Base-by-base conservation (phyloP, 2,329 filamentous ascomycete genomes). In the Fusarium keratoplasticum region DNA sequence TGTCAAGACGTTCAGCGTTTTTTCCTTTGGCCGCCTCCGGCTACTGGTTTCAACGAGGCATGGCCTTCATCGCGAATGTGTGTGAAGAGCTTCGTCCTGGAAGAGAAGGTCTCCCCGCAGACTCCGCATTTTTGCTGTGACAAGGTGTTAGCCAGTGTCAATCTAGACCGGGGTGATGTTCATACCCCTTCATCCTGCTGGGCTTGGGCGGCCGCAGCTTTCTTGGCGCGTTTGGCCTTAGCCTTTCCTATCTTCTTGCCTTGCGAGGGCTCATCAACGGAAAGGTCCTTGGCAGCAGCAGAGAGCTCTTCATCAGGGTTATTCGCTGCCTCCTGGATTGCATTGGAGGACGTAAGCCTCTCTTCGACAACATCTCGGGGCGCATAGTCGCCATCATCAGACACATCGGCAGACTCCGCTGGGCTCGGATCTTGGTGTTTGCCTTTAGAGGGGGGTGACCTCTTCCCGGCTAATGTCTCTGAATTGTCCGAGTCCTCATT, bases 31-130 rank as follows among this genome's bases (percentile, higher is more conserved):
- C 76, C 73, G 4, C 78, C 68, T 5, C 33, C 62, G n/a, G 67
- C 54, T 18, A 33, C 59, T 68, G 55, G 35, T 63, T 67, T 72
- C 79, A 74, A 85, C 33, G 90, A 89, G 7, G 92, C 93, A 83
- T 96, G 94, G 11, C 84, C 84, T 20, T 89, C 83, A 11, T 91
- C 88, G 71, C 90, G 89, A 67, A 96, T 87, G 81, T 97, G 95
- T 61, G 89, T 85, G 80, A 96, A 96, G 20, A 97, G 83, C 74
- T 90, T 91, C 7, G 89, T 93, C 75, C 91, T 92, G 2, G 92
- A 94, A 0, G 89, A 73, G 65, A 89, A 90, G 1, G 67, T 72
- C 66, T 83, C 82, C 4, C 82, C 79, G 74, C 88, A 90, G 18
- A 84, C 81, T 29, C 81, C 78, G 74, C 88, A 89, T 65, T 74